A percentile compares a stretch with the other conserved stretches of the same genome.
Conservation (phyloP, 2,329 filamentous ascomycete genomes). For the Epichloe sp. region DNA sequence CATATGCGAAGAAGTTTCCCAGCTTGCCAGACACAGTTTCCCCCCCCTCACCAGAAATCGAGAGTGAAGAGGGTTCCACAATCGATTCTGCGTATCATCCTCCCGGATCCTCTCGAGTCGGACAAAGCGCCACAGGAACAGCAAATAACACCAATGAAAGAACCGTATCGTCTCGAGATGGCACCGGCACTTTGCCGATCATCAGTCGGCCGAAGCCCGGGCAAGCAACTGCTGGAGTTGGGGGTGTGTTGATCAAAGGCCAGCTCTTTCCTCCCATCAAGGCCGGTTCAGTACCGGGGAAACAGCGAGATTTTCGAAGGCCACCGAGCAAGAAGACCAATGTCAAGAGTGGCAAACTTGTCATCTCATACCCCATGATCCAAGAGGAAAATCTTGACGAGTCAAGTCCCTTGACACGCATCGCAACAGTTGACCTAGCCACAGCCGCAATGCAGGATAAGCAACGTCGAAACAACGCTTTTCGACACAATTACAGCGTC, state of each 20-base stretch:
- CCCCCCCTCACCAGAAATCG: background rate
- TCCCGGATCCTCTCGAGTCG: background rate
- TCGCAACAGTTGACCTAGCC: conserved; percentile 35
- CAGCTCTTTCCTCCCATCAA: conserved; percentile 30
- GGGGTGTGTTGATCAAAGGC: conserved; percentile 27
- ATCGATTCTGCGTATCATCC: background rate
- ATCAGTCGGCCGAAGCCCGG: conserved; percentile 25
- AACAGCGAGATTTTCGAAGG: conserved; percentile 7
- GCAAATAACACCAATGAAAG: background rate
- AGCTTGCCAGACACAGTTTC: background rate
- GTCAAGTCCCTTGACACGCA: conserved; percentile 29
- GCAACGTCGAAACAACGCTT: conserved; percentile 24
- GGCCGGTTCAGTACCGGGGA: conserved; percentile 14
- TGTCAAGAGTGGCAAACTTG: conserved; percentile 24
- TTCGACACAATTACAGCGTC: conserved; percentile 14
- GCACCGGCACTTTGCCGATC: conserved; percentile 19
- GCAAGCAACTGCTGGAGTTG: conserved; percentile 22
- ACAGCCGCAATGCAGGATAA: conserved; percentile 34
- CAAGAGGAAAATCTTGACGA: conserved; percentile 14
- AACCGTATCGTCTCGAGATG: conserved; percentile 3
- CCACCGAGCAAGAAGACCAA: conserved; percentile 14
- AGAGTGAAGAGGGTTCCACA: background rate
- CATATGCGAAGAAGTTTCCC: conserved; percentile 1
- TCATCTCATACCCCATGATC: conserved; percentile 38
- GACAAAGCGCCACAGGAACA: background rate